Evolutionary conservation across 768 basidiomycete species (phyloP), one percentile per base, ranked within the genome.

Genomic region (Boletus tylopilopsis): DNA sequence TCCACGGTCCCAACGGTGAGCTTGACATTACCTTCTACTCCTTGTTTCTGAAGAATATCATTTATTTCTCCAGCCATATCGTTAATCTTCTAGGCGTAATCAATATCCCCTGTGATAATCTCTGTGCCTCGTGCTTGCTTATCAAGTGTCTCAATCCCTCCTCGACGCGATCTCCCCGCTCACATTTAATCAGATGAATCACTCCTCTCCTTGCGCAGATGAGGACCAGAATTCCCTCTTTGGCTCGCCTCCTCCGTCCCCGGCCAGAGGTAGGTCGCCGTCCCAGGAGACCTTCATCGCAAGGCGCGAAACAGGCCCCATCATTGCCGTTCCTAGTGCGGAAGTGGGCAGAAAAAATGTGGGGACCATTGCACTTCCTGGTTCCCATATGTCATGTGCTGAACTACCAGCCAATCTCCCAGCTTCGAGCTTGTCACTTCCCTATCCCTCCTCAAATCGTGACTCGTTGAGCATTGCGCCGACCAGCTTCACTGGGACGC

Each of bases 321-420:
- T 21, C 19, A 33, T 42, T n/a, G 60, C 61, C 60, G 61, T 69
- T 69, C 73, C 60, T 12, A 32, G 50, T 33, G 29, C 45, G 49
- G 59, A 52, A 40, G 37, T 32, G 47, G 29, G 47, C 52, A 51
- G 48, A 51, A 60, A 58, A 68, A 90, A 91, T 80, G 89, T 91
- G 88, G 88, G 87, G 88, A 85, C 88, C 87, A 90, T 90, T 90
- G 89, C 89, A 90, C 89, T 90, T 88, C 87, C 87, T 90, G 89
- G 88, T 81, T 87, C 87, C 87, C 88, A 86, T 75, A 77, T 68
- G 67, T 69, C 74, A 70, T 76, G 75, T 87, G 86, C 86, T 90
- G 85, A 90, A 90, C 77, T 84, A 73, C 79, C 87, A 73, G 77
- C 84, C 76, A 73, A 81, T 76, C 82, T 84, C 81, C 70, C 84